A percentile compares a stretch with the other conserved stretches of the same genome.
phyloP scores from a whole-genome alignment of 495 filamentous ascomycete species.

The Xylaria castorea region DNA sequence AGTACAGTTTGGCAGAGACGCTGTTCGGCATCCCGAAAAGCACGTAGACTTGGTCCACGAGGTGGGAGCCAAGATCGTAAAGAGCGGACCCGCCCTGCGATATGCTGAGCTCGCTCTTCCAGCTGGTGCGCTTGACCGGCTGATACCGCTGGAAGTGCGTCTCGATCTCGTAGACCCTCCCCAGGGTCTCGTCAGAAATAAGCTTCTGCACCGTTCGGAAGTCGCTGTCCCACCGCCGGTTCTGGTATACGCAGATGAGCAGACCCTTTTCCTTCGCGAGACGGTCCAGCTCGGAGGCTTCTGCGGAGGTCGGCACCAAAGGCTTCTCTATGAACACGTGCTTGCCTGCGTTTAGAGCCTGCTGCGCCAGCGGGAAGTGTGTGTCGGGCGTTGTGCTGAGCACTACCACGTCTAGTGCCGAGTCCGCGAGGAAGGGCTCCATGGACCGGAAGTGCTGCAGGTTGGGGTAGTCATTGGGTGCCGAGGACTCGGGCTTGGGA shows the following conservation, averaged over 20 bases:
- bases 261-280: constrained; percentile 67
- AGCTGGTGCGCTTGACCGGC: constrained; percentile 59
- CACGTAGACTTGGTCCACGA: constrained; percentile 80
- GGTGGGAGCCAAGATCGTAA: constrained; percentile 85
- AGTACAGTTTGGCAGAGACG: constrained; percentile 72
- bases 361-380: constrained; percentile 70
- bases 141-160: constrained; percentile 86
- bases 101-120: constrained; percentile 71
- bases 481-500: constrained; percentile 49
- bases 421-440: constrained; percentile 69
- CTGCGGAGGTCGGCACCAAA: constrained; percentile 73
- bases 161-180: constrained; percentile 79
- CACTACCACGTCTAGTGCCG: constrained; percentile 72
- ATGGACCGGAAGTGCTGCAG: constrained; percentile 68
- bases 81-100: constrained; percentile 72
- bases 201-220: constrained; percentile 77
- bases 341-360: constrained; percentile 76
- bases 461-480: constrained; percentile 70
- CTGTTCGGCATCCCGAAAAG: constrained; percentile 77
- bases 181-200: constrained; percentile 60
- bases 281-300: constrained; percentile 73
- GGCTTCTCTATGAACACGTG: constrained; percentile 92
- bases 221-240: constrained; percentile 85
- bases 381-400: constrained; percentile 78
- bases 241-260: constrained; percentile 84